Evolutionary conservation across 495 filamentous ascomycete species (phyloP).

Genomic region (Aspergillus leporis): DNA sequence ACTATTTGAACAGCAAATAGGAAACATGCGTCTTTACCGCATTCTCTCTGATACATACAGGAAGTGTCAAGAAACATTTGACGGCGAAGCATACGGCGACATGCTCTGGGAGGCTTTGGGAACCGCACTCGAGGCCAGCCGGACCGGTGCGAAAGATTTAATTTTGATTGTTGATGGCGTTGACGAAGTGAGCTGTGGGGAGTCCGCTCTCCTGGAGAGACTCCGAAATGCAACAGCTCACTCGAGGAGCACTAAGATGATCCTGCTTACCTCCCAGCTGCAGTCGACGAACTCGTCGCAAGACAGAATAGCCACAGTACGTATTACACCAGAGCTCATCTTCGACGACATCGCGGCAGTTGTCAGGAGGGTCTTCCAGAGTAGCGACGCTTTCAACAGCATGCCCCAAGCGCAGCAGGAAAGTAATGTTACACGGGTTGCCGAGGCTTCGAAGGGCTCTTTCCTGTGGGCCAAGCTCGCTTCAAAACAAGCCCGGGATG

Average conservation of each 20-base stretch:
- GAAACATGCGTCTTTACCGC: constrained; percentile 35
- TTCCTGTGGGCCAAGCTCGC: constrained; percentile 44
- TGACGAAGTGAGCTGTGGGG: constrained; percentile 36
- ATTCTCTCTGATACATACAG: constrained; percentile 36
- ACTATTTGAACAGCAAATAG: constrained; percentile 39
- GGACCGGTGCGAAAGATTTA: constrained; percentile 32
- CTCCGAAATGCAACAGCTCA: constrained; percentile 27
- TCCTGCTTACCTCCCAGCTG: constrained; percentile 34
- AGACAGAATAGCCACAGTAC: constrained; percentile 1
- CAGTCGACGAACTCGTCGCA: constrained; percentile 13
- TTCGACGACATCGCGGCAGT: constrained; percentile 28
- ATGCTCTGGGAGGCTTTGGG: constrained; percentile 13
- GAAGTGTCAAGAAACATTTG: constrained; percentile 22
- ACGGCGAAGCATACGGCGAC: constrained; percentile 28
- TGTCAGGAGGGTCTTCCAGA: constrained; percentile 16
- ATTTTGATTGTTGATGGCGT: constrained; percentile 39
- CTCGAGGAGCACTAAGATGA: constrained; percentile 28
- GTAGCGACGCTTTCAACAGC: constrained; percentile 5
- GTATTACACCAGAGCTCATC: constrained; percentile 23
- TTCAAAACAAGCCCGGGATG: constrained; percentile 27
- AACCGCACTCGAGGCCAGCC: constrained; percentile 24
- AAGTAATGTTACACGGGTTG: constrained; percentile 33
- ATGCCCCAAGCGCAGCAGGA: constrained; percentile 23
- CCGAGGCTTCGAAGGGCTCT: constrained; percentile 35
- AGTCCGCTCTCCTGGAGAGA: constrained; percentile 26